Evolutionary conservation across 2,329 filamentous ascomycete species (phyloP), one percentile per base, ranked within the genome.

Genomic region (Talaromyces sp.): DNA sequence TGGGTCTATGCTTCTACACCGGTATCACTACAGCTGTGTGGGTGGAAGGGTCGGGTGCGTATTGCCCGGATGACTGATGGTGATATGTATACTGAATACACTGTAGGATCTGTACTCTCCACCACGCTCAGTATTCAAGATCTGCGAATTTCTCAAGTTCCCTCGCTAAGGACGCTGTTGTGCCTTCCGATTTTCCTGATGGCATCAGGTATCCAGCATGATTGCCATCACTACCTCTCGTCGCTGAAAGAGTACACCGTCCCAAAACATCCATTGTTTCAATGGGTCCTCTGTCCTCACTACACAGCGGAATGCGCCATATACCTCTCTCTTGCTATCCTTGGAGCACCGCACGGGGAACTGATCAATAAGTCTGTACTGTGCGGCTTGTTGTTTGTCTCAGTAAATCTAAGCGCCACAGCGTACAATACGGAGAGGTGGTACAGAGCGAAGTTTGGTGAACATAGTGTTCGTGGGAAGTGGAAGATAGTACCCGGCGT

Each of bases 291-390:
- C 45, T 96, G 91, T 71, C 93, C 95, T 19, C 95, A 99, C 78
- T 99, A 98, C 77, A 90, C 90, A 3, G 92, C 90, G 72, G 95
- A 98, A 79, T 93, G 91, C 73, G 75, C 90, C 47, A 87, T 97
- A 65, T 98, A 99, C 75, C 74, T 93, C 22, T 85, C 89, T n/a
- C 79, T 99, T 68, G 85, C 92, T 2, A 78, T 95, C 54, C 76
- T 90, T 45, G 88, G 89, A 35, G 92, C 93, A 0, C 93, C 93
- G 0, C 72, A 79, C 8, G 90, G 88, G 11, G 77, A 81, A 37
- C 68, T 85, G 63, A 75, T 92, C 65, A 97, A 97, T 77, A 85
- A 81, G 74, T 94, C 93, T 0, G 76, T 97, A 50, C 72, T 90
- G 41, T 86, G 86, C 64, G 91, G 87, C 6, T 72, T 91, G 47